Percentiles rank a stretch among this genome's conserved stretches.
Conservation (phyloP, 768 basidiomycete species). For the Tulasnella sp. region DNA sequence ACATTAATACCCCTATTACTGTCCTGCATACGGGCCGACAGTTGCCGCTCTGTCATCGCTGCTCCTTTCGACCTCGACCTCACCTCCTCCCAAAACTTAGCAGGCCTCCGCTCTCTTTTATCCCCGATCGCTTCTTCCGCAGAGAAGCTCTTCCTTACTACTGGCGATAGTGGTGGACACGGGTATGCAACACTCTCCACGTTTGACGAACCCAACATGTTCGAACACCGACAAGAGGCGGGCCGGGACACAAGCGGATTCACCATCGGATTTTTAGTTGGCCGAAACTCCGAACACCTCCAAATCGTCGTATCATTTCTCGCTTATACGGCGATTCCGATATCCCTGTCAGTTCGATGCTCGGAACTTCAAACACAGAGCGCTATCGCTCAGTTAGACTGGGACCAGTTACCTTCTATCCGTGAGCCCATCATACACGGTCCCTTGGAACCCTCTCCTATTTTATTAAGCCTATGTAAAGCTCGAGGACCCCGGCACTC, state of each 20-base stretch:
- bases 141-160: neutral
- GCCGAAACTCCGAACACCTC: neutral
- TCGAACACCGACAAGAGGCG: too few species aligned
- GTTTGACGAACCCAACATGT: neutral
- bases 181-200: neutral
- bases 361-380: neutral
- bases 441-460: neutral
- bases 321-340: neutral
- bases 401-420: neutral
- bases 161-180: neutral
- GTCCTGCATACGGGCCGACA: neutral
- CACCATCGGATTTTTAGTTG: neutral
- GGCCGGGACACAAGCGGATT: too few species aligned
- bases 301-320: neutral
- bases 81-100: neutral
- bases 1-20: neutral
- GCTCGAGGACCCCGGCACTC: neutral
- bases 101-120: neutral
- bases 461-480: neutral
- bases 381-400: neutral
- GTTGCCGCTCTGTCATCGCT: neutral
- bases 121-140: neutral
- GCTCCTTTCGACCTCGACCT: neutral
- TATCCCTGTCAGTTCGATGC: neutral
- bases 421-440: neutral